phyloP scores from a whole-genome alignment of 2,329 filamentous ascomycete species.

The Neofusicoccum cordaticola region DNA sequence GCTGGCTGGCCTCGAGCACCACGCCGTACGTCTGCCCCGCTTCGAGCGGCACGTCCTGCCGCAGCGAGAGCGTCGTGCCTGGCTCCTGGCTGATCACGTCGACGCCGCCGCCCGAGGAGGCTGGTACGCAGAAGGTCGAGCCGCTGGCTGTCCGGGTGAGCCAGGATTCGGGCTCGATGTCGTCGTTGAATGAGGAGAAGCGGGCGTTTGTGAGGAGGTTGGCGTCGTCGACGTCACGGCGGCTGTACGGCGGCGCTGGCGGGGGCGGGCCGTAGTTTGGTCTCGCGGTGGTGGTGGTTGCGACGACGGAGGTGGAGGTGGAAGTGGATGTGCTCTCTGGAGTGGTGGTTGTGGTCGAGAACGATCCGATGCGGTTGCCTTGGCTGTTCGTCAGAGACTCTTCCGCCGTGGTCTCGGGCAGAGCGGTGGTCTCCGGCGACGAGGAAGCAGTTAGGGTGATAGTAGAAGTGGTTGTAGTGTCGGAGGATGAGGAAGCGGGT shows the following conservation, averaged over 20 bases:
- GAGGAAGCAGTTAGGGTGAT: too few species aligned
- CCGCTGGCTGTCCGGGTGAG: conserved; percentile 21
- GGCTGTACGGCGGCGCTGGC: neutral
- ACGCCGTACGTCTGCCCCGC: conserved; percentile 27
- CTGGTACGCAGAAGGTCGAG: conserved; percentile 23
- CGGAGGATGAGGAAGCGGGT: neutral
- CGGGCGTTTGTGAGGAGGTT: conserved; percentile 30
- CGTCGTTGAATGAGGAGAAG: conserved; percentile 22
- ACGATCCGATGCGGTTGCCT: neutral
- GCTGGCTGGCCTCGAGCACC: conserved; percentile 27
- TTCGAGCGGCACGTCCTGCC: conserved; percentile 29
- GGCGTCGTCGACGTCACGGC: conserved; percentile 23
- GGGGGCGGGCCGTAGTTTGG: neutral
- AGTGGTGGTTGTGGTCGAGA: neutral
- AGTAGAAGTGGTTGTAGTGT: neutral
- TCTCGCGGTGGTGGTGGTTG: conserved; percentile 21
- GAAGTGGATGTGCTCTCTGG: conserved; percentile 12
- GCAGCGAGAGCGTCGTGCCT: conserved; percentile 23
- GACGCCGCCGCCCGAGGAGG: conserved; percentile 15
- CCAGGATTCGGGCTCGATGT: conserved; percentile 25
- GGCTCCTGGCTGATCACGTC: conserved; percentile 26
- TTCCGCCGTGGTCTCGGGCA: neutral
- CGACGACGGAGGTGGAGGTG: neutral
- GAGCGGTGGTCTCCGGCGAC: neutral
- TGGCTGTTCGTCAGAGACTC: conserved; percentile 7